phyloP scores from a whole-genome alignment of 371 early-diverging fungal species.

The Capillidium heterosporum region DNA sequence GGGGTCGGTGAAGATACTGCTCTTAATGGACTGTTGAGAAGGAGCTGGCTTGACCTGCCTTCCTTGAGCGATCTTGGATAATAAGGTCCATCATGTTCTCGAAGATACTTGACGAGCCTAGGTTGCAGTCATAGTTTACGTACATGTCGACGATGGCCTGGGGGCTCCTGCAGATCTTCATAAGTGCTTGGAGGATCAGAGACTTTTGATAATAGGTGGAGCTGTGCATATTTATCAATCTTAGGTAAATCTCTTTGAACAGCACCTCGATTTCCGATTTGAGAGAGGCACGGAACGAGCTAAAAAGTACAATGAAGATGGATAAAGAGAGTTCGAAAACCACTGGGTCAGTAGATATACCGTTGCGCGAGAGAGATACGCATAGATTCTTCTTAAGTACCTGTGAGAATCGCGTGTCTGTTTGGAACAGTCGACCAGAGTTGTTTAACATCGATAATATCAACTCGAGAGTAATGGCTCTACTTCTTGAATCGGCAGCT shows the following conservation, averaged over 20 bases:
- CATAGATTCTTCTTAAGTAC: conserved; percentile 46
- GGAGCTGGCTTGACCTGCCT: conserved; percentile 17
- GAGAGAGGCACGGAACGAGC: conserved; percentile 44
- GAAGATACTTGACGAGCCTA: conserved; percentile 25
- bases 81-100: conserved; percentile 9
- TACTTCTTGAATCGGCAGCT: conserved; percentile 14
- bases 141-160: conserved; percentile 84
- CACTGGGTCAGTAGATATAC: conserved; percentile 37
- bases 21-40: conserved; percentile 20
- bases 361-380: conserved; percentile 37
- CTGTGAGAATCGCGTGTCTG: conserved; percentile 23
- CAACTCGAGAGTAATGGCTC: conserved; percentile 15
- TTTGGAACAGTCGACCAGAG: conserved; percentile 22
- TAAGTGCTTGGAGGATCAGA: conserved; percentile 21
- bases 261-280: conserved; percentile 62
- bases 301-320: conserved; percentile 58
- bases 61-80: conserved; percentile 4
- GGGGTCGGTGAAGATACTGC: conserved; percentile 18
- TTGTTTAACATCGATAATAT: conserved; percentile 24
- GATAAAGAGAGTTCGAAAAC: conserved; percentile 69
- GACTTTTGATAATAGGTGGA: conserved; percentile 24
- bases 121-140: conserved; percentile 84
- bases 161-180: conserved; percentile 48
- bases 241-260: conserved; percentile 49
- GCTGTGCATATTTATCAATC: conserved; percentile 44